Percentiles rank a stretch among this genome's conserved stretches.
phyloP scores from a whole-genome alignment of 805 yeast genomes.

The Wickerhamomyces hampshirensis region DNA sequence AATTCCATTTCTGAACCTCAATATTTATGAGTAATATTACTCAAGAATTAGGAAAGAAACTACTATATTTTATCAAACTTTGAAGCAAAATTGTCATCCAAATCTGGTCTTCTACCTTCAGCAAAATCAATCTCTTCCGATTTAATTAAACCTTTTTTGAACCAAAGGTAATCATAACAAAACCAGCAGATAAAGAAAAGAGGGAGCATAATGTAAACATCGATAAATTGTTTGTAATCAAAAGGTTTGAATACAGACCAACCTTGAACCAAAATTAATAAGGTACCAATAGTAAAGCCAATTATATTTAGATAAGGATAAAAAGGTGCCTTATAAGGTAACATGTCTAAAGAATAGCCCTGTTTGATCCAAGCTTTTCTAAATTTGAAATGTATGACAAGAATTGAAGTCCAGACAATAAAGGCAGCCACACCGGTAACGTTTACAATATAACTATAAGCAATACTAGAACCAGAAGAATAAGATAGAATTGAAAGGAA shows the following conservation, averaged over 20 bases:
- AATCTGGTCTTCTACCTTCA: slow-evolving; percentile 44
- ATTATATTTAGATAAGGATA: slow-evolving; percentile 37
- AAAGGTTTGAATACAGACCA: slow-evolving; percentile 48
- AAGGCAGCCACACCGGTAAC: slow-evolving; percentile 73
- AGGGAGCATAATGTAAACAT: slow-evolving; percentile 61
- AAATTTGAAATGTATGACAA: slow-evolving; percentile 59
- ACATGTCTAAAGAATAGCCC: slow-evolving; percentile 54
- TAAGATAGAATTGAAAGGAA: slow-evolving; percentile 54
- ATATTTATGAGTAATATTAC: slow-evolving; percentile 5
- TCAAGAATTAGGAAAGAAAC: too few species aligned
- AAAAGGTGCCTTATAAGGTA: slow-evolving; percentile 66
- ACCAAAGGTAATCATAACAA: slow-evolving; percentile 34
- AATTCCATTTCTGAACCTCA: slow-evolving; percentile 13
- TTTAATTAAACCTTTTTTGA: slow-evolving; percentile 35
- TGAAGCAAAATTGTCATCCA: slow-evolving; percentile 14
- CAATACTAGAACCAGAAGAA: slow-evolving; percentile 48
- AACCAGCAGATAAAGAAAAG: slow-evolving; percentile 43
- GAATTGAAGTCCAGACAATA: slow-evolving; percentile 64
- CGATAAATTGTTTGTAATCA: slow-evolving; percentile 45
- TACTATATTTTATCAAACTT: slow-evolving; percentile 1
- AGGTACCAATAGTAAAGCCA: slow-evolving; percentile 33
- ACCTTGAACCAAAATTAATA: slow-evolving; percentile 43
- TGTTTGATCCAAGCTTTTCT: slow-evolving; percentile 58
- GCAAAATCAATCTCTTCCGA: slow-evolving; percentile 41
- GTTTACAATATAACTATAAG: slow-evolving; percentile 66